Percentiles rank a stretch among this genome's conserved stretches.
Evolutionary conservation across 176 grass and related monocot species (phyloP).

Genomic region (Juncus effusus): DNA sequence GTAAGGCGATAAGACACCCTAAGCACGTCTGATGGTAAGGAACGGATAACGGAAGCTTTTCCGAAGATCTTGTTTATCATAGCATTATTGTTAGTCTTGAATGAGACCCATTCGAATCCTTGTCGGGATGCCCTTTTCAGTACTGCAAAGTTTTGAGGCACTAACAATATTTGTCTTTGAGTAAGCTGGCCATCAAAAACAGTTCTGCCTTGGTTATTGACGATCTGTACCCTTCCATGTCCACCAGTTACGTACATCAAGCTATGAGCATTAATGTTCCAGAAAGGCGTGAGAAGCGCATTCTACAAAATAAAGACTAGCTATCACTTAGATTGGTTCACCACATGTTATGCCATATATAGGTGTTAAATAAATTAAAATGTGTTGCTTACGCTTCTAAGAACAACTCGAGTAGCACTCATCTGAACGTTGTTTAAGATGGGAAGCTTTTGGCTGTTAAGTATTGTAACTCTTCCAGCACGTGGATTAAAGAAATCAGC

Average conservation of each 20-base stretch:
- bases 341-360: too few relatives aligned
- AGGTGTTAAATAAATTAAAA: neutral
- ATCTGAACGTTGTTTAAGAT: slow-evolving; percentile 35
- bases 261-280: slow-evolving; percentile 36
- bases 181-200: slow-evolving; percentile 24
- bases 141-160: slow-evolving; percentile 20
- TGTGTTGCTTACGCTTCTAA: slow-evolving; percentile 20
- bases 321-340: too few relatives aligned
- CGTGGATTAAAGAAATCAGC: slow-evolving; percentile 37
- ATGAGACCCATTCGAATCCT: slow-evolving; percentile 18
- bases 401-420: slow-evolving; percentile 33
- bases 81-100: slow-evolving; percentile 30
- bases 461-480: slow-evolving; percentile 19
- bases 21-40: slow-evolving; percentile 22
- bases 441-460: slow-evolving; percentile 38
- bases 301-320: slow-evolving; percentile 22
- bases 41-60: slow-evolving; percentile 21
- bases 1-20: slow-evolving; percentile 20
- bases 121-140: slow-evolving; percentile 11
- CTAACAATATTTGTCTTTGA: slow-evolving; percentile 23
- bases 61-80: slow-evolving; percentile 6
- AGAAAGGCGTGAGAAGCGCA: slow-evolving; percentile 12
- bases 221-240: slow-evolving; percentile 12
- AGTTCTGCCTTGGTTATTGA: neutral
- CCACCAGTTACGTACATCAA: slow-evolving; percentile 32